phyloP scores from a whole-genome alignment of 2,329 filamentous ascomycete genomes.

The Colletotrichum gloeosporioides region DNA sequence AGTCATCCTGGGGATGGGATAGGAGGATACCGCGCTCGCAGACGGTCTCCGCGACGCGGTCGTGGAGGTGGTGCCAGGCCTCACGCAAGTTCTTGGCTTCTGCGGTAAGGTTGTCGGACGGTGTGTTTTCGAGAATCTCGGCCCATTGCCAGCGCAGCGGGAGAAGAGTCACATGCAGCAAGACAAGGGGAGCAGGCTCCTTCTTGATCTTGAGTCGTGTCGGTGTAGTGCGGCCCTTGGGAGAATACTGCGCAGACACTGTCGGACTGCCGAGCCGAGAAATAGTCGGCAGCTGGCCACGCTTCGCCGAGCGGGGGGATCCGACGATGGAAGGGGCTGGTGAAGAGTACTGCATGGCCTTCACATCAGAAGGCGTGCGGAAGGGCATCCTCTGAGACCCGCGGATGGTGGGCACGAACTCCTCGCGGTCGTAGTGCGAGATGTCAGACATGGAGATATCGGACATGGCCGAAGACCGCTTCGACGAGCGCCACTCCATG shows the following conservation, averaged over 20 bases:
- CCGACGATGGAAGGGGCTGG: slow-evolving; percentile 60
- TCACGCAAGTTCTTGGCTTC: slow-evolving; percentile 59
- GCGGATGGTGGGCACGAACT: slow-evolving; percentile 61
- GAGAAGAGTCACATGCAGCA: slow-evolving; percentile 79
- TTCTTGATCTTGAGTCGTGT: slow-evolving; percentile 61
- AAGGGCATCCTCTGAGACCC: slow-evolving; percentile 68
- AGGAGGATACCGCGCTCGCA: slow-evolving; percentile 76
- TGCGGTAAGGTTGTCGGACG: slow-evolving; percentile 45
- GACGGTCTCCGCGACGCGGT: slow-evolving; percentile 75
- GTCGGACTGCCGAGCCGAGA: slow-evolving; percentile 63
- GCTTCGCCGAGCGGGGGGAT: slow-evolving; percentile 59
- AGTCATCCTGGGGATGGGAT: slow-evolving; percentile 80
- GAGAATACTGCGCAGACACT: slow-evolving; percentile 56
- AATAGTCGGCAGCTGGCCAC: slow-evolving; percentile 50
- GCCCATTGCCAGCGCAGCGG: slow-evolving; percentile 72
- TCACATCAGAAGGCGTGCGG: slow-evolving; percentile 71
- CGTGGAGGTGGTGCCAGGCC: slow-evolving; percentile 71
- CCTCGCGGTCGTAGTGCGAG: slow-evolving; percentile 39
- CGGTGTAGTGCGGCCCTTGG: slow-evolving; percentile 59
- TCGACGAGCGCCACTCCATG: slow-evolving; percentile 35
- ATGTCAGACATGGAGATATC: slow-evolving; percentile 54
- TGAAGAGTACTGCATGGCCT: slow-evolving; percentile 75
- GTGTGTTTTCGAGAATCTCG: slow-evolving; percentile 51
- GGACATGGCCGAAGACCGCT: slow-evolving; percentile 51
- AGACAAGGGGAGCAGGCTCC: slow-evolving; percentile 69